A percentile compares a stretch with the other conserved stretches of the same genome.
These are phyloP conservation scores for Talaromyces marneffei DNA, from an alignment of 2,329 filamentous ascomycete species.

Conservation along the genomic window DNA sequence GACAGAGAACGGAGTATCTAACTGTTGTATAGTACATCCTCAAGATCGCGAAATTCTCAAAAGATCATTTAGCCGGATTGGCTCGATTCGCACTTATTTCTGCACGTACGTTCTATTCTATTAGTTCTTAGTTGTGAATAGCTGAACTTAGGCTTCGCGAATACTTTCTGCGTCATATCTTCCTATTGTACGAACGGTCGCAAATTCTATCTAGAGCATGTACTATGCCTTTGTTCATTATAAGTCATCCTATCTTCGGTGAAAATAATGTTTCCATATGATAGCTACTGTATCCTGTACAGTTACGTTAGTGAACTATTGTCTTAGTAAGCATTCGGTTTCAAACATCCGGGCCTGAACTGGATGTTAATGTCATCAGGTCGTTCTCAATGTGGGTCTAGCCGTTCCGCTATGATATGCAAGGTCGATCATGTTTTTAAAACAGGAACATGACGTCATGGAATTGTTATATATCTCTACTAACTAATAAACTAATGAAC, in stretches of 20 bases:
- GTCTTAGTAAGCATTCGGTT: neutral
- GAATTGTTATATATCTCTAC: no score
- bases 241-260: neutral
- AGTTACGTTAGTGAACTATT: no score
- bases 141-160: neutral
- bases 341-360: neutral
- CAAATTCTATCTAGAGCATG: neutral
- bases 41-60: neutral
- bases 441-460: neutral
- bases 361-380: neutral
- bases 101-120: neutral
- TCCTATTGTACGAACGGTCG: neutral
- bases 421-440: neutral
- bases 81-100: neutral
- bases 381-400: neutral
- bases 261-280: neutral
- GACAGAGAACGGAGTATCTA: neutral
- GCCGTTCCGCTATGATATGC: neutral
- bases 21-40: neutral
- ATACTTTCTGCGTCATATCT: neutral
- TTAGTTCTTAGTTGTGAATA: neutral
- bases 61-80: neutral
- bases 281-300: neutral
- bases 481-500: neutral
- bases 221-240: neutral